Base-by-base conservation (phyloP, 331 rosid species). In the Phaseolus coccineus region DNA sequence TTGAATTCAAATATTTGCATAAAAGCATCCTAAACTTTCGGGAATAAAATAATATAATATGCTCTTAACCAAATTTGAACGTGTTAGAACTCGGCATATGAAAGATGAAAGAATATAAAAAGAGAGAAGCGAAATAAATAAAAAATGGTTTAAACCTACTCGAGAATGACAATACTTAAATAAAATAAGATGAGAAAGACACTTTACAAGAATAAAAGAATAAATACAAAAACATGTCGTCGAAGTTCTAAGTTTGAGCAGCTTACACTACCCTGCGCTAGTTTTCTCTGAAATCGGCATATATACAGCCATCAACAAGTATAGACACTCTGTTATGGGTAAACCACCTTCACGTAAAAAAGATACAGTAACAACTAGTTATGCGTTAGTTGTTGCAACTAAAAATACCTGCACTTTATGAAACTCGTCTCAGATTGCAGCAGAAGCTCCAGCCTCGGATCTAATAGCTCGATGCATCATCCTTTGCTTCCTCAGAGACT, bases 401-500 rank as follows among this genome's bases (percentile, higher is more conserved):
- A 48, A 82, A 57, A 75, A 10, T 4, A 58, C 19, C 27, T 47
- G 42, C 7, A 79, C 28, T 69, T 68, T 3, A 70, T 55, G 69
- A 51, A 59, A 46, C 51, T 31, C 39, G 69, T 69, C 27, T 51
- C 31, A 75, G 69, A 24, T 48, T 69, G 47, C n/a, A 24, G 5
- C n/a, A 13, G 80, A 66, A 58, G 51, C 69, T 48, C 71, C 78
- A 13, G 74, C 53, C 11, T 80, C 76, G 42, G 35, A 76, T 58
- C 69, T 28, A 22, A 55, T 73, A 35, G 71, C 77, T 22, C 83
- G 80, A 30, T 85, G 65, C 5, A 75, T 69, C 62, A 79, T 77
- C 80, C 88, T 89, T 46, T 58, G 83, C 85, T 88, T 86, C 76
- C 81, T 82, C 65, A 88, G 15, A 40, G 47, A 51, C 51, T 76